Evolutionary conservation across 1,139 yeast genomes (phyloP).

Genomic region (Candida sp.): DNA sequence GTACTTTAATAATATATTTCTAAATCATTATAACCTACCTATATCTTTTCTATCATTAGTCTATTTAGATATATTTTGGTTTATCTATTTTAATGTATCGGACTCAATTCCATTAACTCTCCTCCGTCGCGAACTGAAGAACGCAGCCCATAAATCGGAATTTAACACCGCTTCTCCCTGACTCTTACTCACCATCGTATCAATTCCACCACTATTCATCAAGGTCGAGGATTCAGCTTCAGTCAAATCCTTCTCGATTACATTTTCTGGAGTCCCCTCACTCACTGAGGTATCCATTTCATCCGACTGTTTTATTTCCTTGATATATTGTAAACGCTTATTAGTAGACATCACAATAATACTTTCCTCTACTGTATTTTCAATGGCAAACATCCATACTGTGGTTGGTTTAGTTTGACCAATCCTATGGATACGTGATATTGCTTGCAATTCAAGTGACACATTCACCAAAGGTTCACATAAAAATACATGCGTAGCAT

Average conservation of each 20-base stretch:
- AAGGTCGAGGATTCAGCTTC: conserved; percentile 36
- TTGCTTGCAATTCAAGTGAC: conserved; percentile 85
- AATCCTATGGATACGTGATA: conserved; percentile 86
- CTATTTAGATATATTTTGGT: too few relatives aligned
- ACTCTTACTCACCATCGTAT: conserved; percentile 36
- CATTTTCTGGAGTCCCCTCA: neutral
- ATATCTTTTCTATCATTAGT: too few relatives aligned
- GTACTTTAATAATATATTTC: neutral
- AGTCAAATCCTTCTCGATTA: conserved; percentile 19
- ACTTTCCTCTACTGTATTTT: conserved; percentile 86
- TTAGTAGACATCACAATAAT: conserved; percentile 60
- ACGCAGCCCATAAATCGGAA: conserved; percentile 59
- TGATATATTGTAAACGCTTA: conserved; percentile 41
- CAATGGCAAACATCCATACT: conserved; percentile 89
- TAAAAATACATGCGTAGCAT: conserved; percentile 86
- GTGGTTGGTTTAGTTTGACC: conserved; percentile 81
- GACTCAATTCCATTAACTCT: too few relatives aligned
- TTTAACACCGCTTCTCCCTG: conserved; percentile 58
- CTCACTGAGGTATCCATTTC: neutral
- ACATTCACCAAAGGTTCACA: conserved; percentile 93
- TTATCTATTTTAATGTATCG: too few relatives aligned
- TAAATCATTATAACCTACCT: too few relatives aligned
- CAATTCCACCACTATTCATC: conserved; percentile 37
- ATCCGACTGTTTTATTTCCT: conserved; percentile 6
- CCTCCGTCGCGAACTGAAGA: conserved; percentile 45